Percentiles rank a stretch among this genome's conserved stretches.
Evolutionary conservation across 169 alveolate genomes (phyloP).

Genomic region (Eimeria praecox): DNA sequence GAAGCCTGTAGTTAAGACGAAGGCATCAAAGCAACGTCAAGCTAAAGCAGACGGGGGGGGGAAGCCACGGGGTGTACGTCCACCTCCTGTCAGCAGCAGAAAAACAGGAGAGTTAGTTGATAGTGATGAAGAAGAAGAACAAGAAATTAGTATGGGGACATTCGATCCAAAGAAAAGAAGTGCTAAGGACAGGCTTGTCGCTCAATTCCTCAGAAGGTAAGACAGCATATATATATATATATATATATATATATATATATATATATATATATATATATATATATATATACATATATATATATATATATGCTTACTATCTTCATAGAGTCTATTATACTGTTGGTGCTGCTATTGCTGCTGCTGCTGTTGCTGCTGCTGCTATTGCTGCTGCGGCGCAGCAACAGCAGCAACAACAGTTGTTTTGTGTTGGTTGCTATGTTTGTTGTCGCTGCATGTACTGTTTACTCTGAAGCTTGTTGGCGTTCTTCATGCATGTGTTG

Average conservation of each 20-base stretch:
- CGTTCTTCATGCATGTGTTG: not conserved
- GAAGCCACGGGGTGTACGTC: constrained; percentile 54
- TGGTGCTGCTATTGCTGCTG: too few species aligned
- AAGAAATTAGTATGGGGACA: constrained; percentile 86
- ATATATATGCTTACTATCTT: too few species aligned
- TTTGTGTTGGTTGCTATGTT: not conserved
- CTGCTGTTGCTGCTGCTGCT: too few species aligned
- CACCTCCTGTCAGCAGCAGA: constrained; percentile 15
- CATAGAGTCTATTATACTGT: too few species aligned
- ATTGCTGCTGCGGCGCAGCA: too few species aligned
- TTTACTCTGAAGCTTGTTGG: not conserved
- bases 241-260: too few species aligned
- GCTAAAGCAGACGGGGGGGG: constrained; percentile 28
- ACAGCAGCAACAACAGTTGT: too few species aligned
- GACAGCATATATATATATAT: too few species aligned
- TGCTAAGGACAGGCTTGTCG: constrained; percentile 85
- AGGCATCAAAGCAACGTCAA: not conserved
- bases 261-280: too few species aligned
- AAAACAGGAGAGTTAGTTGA: not conserved
- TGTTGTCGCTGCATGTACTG: not conserved
- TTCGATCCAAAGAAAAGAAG: constrained; percentile 87
- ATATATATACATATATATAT: too few species aligned
- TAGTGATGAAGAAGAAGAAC: constrained; percentile 66
- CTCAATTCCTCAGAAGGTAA: constrained; percentile 85
- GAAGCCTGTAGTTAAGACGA: constrained; percentile 10